Percentiles rank a stretch among this genome's conserved stretches.
Conservation (phyloP, 768 basidiomycete species). For the Ephemerocybe angulata region DNA sequence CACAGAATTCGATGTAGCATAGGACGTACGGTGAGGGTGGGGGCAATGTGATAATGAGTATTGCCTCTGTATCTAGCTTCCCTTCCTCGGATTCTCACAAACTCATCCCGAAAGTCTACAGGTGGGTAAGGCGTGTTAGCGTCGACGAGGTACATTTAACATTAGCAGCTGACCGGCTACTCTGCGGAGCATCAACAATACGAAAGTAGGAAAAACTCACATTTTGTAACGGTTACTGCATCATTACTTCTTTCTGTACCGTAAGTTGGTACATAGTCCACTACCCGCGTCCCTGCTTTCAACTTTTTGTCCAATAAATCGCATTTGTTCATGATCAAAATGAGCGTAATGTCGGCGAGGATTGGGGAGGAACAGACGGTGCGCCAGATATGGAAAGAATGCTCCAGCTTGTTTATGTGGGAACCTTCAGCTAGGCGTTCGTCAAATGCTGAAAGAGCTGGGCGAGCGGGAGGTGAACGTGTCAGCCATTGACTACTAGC, state of each 20-base stretch:
- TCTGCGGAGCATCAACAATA: too few species aligned
- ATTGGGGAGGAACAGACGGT: slow-evolving; percentile 63
- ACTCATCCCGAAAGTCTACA: too few species aligned
- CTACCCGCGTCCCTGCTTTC: slow-evolving; percentile 50
- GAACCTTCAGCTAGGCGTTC: slow-evolving; percentile 68
- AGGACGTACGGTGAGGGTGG: too few species aligned
- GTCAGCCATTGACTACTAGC: too few species aligned
- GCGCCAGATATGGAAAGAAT: slow-evolving; percentile 70
- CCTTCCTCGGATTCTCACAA: too few species aligned
- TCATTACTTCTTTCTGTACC: slow-evolving; percentile 71
- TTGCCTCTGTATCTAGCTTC: too few species aligned
- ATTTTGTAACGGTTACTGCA: slow-evolving; percentile 54
- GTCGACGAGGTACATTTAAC: too few species aligned
- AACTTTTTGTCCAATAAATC: slow-evolving; percentile 67
- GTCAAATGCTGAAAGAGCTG: slow-evolving; percentile 75
- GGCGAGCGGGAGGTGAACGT: slow-evolving; percentile 48
- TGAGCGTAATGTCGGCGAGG: slow-evolving; percentile 51
- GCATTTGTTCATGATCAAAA: slow-evolving; percentile 65
- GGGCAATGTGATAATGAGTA: too few species aligned
- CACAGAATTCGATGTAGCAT: too few species aligned
- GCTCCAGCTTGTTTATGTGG: slow-evolving; percentile 67
- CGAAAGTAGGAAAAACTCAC: too few species aligned
- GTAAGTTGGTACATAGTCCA: slow-evolving; percentile 59
- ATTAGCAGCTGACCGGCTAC: too few species aligned
- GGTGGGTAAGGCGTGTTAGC: too few species aligned